Evolutionary conservation across 257 asterid genomes (phyloP).

Genomic region (Plantago ovata): DNA sequence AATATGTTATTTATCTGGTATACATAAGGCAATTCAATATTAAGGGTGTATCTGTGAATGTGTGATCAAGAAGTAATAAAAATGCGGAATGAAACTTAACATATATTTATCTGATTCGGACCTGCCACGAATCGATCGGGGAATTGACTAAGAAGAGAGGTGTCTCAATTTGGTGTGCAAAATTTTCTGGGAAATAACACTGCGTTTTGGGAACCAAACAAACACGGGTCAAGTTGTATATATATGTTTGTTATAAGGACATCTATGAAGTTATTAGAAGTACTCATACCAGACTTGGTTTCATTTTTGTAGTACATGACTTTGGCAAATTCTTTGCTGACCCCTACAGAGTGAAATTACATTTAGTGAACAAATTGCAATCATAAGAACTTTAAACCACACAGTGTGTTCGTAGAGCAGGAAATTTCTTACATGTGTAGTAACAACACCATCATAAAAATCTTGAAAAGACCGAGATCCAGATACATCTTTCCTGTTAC

Average conservation of each 20-base stretch:
- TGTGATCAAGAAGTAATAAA: too few species aligned
- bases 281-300: constrained; percentile 55
- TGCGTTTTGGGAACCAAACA: constrained; percentile 23
- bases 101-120: constrained; percentile 21
- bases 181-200: constrained; percentile 74
- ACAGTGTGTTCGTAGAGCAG: not conserved
- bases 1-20: constrained; percentile 64
- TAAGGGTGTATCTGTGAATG: not conserved
- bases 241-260: not conserved
- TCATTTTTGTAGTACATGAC: constrained; percentile 55
- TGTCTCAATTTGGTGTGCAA: constrained; percentile 40
- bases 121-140: constrained; percentile 91
- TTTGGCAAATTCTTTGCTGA: constrained; percentile 61
- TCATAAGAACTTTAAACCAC: not conserved
- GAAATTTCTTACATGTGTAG: constrained; percentile 52
- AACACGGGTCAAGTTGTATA: constrained; percentile 1
- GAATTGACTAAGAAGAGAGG: constrained; percentile 75
- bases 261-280: not conserved
- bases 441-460: constrained; percentile 49
- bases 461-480: constrained; percentile 52
- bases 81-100: not conserved
- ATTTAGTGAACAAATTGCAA: not conserved
- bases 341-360: constrained; percentile 41
- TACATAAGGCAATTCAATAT: not conserved
- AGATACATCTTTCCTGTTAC: constrained; percentile 63